Evolutionary conservation across 2,329 filamentous ascomycete species (phyloP).

Genomic region (Zasmidium cellare): DNA sequence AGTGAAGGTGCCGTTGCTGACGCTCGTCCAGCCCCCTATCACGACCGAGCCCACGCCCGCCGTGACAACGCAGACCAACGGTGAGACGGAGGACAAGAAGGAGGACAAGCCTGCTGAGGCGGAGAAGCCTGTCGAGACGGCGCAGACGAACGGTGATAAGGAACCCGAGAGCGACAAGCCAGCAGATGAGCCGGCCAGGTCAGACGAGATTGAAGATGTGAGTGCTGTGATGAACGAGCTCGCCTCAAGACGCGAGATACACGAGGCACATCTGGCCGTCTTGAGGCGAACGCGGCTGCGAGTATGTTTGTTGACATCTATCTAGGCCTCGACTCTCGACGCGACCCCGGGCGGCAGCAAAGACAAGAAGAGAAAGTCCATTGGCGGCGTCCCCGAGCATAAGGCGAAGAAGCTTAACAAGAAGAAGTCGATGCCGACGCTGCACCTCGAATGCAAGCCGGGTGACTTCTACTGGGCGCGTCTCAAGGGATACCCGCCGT

Average conservation of each 20-base stretch:
- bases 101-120: conserved; percentile 14
- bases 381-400: conserved; percentile 61
- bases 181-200: conserved; percentile 28
- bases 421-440: conserved; percentile 74
- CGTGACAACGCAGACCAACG: conserved; percentile 24
- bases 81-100: conserved; percentile 24
- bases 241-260: not conserved
- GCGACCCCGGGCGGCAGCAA: conserved; percentile 25
- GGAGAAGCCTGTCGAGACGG: conserved; percentile 21
- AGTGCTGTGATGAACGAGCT: conserved; percentile 1
- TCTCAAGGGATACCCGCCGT: conserved; percentile 90
- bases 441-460: conserved; percentile 74
- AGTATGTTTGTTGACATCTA: not conserved
- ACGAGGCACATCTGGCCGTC: not conserved
- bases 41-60: conserved; percentile 13
- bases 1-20: conserved; percentile 24
- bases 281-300: not conserved
- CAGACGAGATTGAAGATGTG: conserved; percentile 25
- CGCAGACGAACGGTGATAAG: conserved; percentile 27
- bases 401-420: conserved; percentile 81
- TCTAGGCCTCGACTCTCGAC: not conserved
- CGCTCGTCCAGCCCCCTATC: conserved; percentile 22
- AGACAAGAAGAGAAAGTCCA: conserved; percentile 58
- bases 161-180: conserved; percentile 27
- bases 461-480: conserved; percentile 91